Percentiles rank a stretch among this genome's conserved stretches.
Conservation (phyloP, 768 basidiomycete species). For the Suillus lakei region DNA sequence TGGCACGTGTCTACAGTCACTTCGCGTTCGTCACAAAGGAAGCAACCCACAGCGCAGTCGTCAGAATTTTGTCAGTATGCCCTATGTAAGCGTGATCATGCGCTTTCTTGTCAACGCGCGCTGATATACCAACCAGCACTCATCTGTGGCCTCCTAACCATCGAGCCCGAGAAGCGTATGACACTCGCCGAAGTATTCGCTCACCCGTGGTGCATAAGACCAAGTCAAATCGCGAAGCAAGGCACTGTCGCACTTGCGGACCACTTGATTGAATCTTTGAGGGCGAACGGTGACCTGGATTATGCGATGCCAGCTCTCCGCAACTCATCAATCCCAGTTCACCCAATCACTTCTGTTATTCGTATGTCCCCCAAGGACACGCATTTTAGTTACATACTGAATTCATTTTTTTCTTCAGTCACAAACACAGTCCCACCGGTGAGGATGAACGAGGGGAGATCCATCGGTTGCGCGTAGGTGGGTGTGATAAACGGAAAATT, state of each 20-base stretch:
- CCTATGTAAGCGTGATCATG: conserved; percentile 55
- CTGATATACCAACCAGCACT: conserved; percentile 55
- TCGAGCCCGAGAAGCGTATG: conserved; percentile 72
- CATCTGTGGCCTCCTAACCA: conserved; percentile 71
- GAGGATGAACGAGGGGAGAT: conserved; percentile 17
- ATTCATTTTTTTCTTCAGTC: conserved; percentile 51
- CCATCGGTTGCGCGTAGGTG: conserved; percentile 64
- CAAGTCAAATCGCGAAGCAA: conserved; percentile 67
- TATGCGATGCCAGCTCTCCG: conserved; percentile 69
- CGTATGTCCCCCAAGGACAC: conserved; percentile 49
- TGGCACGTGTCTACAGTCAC: conserved; percentile 26
- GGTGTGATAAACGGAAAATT: conserved; percentile 65
- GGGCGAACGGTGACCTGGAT: conserved; percentile 74
- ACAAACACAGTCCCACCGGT: conserved; percentile 64
- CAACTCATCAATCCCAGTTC: conserved; percentile 68
- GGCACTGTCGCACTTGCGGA: conserved; percentile 63
- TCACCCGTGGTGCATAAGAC: conserved; percentile 80
- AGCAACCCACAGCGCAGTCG: conserved; percentile 72
- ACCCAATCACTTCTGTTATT: conserved; percentile 82
- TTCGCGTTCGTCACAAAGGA: conserved; percentile 31
- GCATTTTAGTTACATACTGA: neutral
- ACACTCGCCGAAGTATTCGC: conserved; percentile 58
- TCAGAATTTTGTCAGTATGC: conserved; percentile 83
- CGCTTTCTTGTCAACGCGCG: neutral
- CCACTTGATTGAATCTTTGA: conserved; percentile 69